Evolutionary conservation across 2,329 filamentous ascomycete species (phyloP), one percentile per base, ranked within the genome.

Genomic region (Colletotrichum sp.): DNA sequence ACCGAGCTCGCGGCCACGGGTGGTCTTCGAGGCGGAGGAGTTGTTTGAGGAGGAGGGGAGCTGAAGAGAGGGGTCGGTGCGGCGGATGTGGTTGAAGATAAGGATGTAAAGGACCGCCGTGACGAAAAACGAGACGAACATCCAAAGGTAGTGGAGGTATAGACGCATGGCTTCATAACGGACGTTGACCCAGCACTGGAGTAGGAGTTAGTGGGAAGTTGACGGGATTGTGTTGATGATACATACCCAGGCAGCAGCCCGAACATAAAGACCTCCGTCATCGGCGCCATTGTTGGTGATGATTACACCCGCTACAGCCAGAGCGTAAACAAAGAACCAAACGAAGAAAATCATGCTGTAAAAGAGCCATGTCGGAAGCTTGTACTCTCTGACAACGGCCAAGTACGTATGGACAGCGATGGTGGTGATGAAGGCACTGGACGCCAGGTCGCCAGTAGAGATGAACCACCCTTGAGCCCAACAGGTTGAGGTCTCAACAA

Each of bases 141-240:
- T 92, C 88, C 90, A 93, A 72, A 93, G 83, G 79, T 93, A 93
- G 79, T 93, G 92, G 2, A 90, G 87, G 82, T 88, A 88, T 1
- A 94, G 86, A 68, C 92, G 90, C 39, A 92, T 84, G 60, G 88
- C 85, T 18, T 76, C 71, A 75, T 90, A 90, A 26, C 86, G 81
- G 13, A 87, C 82, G 74, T 89, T 90, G 21, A 93, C 87, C 92
- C 92, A 94, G 82, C 92, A 93, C 91, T 89, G 73, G 30, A 39
- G 1, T 79, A 81, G 13, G 86, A 78, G 64, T 87, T 93, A 75
- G 93, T 92, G 88, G 89, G 93, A 26, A 92, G 77, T 93, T 93
- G 91, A 0, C 90, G 87, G 24, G 18, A 1, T 9, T 12, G 7
- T 12, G 5, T 0, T 14, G 28, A 0, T 63, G 4, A 63, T n/a